Conservation (phyloP, 179 eudicot genomes). For the Beta macrorhiza region DNA sequence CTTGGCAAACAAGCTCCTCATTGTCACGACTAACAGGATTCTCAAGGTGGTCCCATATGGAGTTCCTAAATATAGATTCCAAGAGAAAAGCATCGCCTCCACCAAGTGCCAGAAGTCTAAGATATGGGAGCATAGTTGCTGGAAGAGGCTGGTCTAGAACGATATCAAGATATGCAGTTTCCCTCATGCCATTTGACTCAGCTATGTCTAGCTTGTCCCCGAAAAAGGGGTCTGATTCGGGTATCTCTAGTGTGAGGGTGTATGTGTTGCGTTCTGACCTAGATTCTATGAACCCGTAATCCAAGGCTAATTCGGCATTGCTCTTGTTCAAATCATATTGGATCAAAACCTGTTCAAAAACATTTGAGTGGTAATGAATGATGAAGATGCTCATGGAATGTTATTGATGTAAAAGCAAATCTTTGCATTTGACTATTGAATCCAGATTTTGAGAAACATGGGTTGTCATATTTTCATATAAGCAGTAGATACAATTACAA, state of each 20-base stretch:
- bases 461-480: no score
- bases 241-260: slow-evolving; percentile 80
- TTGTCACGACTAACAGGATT: slow-evolving; percentile 77
- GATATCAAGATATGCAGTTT: slow-evolving; percentile 81
- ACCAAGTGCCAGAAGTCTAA: slow-evolving; percentile 78
- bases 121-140: slow-evolving; percentile 66
- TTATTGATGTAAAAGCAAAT: not conserved
- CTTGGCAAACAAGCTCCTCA: slow-evolving; percentile 83
- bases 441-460: not conserved
- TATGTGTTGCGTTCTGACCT: slow-evolving; percentile 61
- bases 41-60: slow-evolving; percentile 75
- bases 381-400: not conserved
- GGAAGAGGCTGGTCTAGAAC: slow-evolving; percentile 70
- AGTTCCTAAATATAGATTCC: slow-evolving; percentile 78
- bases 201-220: slow-evolving; percentile 96
- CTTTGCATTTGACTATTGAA: not conserved
- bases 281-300: slow-evolving; percentile 85
- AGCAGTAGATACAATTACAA: not conserved
- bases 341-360: slow-evolving; percentile 60
- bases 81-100: slow-evolving; percentile 86
- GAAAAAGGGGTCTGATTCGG: slow-evolving; percentile 70
- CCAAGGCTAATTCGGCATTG: slow-evolving; percentile 91
- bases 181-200: slow-evolving; percentile 71
- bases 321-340: slow-evolving; percentile 85
- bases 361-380: not conserved